Conservation (phyloP, 202 grass and related monocot species). For the Setaria viridis region DNA sequence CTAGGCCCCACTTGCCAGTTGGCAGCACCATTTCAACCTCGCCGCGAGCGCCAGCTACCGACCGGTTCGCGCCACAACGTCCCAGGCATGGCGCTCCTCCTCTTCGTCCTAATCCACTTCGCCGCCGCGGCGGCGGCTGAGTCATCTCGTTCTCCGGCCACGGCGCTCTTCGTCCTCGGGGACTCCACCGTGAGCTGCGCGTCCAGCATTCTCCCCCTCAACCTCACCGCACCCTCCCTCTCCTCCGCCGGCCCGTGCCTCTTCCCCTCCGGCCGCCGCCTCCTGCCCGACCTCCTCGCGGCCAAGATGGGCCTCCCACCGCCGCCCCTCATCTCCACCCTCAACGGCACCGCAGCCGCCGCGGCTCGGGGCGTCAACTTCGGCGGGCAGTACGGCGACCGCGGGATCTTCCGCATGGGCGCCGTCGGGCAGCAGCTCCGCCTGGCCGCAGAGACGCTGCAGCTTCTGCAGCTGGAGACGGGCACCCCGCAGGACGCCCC, state of each 20-base stretch:
- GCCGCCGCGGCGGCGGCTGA: not conserved
- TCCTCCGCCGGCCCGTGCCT: conserved; percentile 16
- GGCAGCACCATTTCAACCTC: not conserved
- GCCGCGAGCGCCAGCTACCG: not conserved
- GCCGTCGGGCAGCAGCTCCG: conserved; percentile 63
- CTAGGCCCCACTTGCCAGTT: not conserved
- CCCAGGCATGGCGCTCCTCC: conserved; percentile 51
- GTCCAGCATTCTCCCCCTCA: conserved; percentile 23
- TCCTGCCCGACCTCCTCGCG: conserved; percentile 63
- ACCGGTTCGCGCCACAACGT: conserved; percentile 39
- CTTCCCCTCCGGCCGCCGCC: conserved; percentile 45
- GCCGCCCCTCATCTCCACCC: conserved; percentile 47
- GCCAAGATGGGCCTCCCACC: conserved; percentile 56
- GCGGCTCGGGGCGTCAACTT: conserved; percentile 59
- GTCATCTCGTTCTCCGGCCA: not conserved
- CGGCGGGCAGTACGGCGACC: conserved; percentile 29
- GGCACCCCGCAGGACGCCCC: conserved; percentile 14
- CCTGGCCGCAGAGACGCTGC: conserved; percentile 68
- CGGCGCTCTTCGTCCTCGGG: conserved; percentile 56
- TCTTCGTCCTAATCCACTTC: not conserved
- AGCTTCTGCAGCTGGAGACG: conserved; percentile 56
- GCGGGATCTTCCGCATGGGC: conserved; percentile 51
- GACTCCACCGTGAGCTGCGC: conserved; percentile 53
- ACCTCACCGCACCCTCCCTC: not conserved
- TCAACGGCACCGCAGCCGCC: conserved; percentile 48